Conservation (phyloP, 2,329 filamentous ascomycete genomes). For the Neopestalotiopsis rosae region DNA sequence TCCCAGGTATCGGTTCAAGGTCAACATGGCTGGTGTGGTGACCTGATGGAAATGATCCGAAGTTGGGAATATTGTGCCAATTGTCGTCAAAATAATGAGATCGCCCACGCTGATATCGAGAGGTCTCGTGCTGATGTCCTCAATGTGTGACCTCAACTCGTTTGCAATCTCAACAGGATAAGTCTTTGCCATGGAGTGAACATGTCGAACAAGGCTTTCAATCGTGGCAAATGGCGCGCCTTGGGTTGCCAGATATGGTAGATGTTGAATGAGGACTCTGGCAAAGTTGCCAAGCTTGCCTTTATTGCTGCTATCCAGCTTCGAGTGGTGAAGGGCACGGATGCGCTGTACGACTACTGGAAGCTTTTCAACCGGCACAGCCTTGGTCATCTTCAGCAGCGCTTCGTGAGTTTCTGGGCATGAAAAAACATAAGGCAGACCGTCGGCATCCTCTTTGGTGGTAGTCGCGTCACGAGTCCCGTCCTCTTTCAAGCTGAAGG, state of each 20-base stretch:
- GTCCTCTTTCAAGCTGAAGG: slow-evolving; percentile 46
- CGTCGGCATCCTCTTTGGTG: slow-evolving; percentile 53
- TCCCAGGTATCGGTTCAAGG: slow-evolving; percentile 83
- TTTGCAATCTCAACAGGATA: slow-evolving; percentile 80
- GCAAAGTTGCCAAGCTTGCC: slow-evolving; percentile 75
- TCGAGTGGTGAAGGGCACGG: slow-evolving; percentile 88
- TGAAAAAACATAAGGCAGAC: slow-evolving; percentile 81
- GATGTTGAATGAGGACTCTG: slow-evolving; percentile 66
- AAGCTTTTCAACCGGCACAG: slow-evolving; percentile 67
- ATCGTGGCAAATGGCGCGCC: slow-evolving; percentile 65
- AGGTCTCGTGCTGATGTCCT: slow-evolving; percentile 56
- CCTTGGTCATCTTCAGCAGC: slow-evolving; percentile 69
- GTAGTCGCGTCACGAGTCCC: slow-evolving; percentile 48
- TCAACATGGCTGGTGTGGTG: slow-evolving; percentile 85
- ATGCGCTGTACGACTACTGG: slow-evolving; percentile 87
- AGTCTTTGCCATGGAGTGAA: slow-evolving; percentile 89
- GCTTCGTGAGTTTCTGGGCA: slow-evolving; percentile 83
- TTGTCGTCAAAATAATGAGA: slow-evolving; percentile 80
- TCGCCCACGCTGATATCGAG: slow-evolving; percentile 70
- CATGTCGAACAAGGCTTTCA: slow-evolving; percentile 84
- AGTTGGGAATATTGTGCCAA: slow-evolving; percentile 87
- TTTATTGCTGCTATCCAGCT: slow-evolving; percentile 85
- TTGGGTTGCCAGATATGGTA: slow-evolving; percentile 53
- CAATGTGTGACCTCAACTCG: slow-evolving; percentile 77
- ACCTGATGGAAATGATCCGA: slow-evolving; percentile 98